Base-by-base conservation (phyloP, 257 asterid species). In the Lycium ferocissimum region DNA sequence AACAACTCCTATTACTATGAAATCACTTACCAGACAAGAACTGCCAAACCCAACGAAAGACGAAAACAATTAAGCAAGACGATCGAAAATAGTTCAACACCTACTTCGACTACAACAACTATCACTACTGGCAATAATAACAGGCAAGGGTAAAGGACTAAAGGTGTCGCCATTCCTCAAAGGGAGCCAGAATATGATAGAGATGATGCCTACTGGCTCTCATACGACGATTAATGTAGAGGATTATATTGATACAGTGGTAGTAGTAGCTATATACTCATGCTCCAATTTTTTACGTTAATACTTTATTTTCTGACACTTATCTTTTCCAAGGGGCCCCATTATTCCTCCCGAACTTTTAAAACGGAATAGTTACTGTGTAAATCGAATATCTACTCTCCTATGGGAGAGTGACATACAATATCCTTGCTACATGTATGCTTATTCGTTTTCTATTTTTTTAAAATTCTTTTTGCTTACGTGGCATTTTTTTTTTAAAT, bases 121-220 rank as follows among this genome's bases (percentile, higher is more conserved):
- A 8, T 12, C 8, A 22, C 0, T 1, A 2, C 37, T 20, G 38
- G 38, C 70, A 20, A 62, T 20, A 9, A 26, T 22, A 9, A 22
- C 33, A n/a, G n/a, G 7, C 2, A 62, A 8, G 6, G 38, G 37
- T 43, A 40, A 40, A n/a, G n/a, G n/a, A n/a, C n/a, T n/a, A n/a
- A n/a, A 18, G 37, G 79, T 18, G 37, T 40, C 40, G 10, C 18
- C 56, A 9, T 72, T 72, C 58, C 18, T 26, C 33, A 26, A 26
- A 26, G 33, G 0, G 33, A 26, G 33, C 33, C 33, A 45, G 80
- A 72, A 5, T 9, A 72, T 47, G 80, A 72, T 45, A 45, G 38
- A 43, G 58, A 72, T 45, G 58, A 43, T 6, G 79, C 35, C 56
- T 71, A 71, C 17, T 45, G 80, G 58, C 80, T 72, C 33, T 72